Evolutionary conservation across 108 stramenopile species (phyloP).

Genomic region (Skeletonema menzelii): DNA sequence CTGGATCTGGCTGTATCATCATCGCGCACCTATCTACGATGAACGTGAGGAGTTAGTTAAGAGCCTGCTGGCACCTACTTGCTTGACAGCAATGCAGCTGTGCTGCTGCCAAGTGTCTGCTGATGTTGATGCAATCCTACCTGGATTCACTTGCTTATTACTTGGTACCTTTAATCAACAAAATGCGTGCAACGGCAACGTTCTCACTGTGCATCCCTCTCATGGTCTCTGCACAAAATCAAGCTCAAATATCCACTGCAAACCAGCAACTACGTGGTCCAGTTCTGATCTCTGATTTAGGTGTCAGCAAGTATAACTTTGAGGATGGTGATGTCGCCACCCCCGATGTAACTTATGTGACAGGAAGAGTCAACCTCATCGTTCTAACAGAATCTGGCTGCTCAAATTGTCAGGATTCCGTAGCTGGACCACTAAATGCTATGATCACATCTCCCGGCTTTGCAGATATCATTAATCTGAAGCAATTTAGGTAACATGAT

Average conservation of each 20-base stretch:
- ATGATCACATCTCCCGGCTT: background rate
- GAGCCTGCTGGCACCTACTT: too few species aligned
- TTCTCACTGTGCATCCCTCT: background rate
- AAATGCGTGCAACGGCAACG: background rate
- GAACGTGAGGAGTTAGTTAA: too few species aligned
- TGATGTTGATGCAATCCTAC: too few species aligned
- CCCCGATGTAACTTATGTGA: background rate
- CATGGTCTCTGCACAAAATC: background rate
- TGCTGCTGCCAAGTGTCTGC: too few species aligned
- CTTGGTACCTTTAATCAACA: too few species aligned
- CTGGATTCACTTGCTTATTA: too few species aligned
- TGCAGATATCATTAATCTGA: background rate
- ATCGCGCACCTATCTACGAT: too few species aligned
- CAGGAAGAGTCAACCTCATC: background rate
- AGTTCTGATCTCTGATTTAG: background rate
- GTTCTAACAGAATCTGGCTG: background rate
- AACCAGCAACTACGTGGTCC: background rate
- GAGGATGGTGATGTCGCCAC: background rate
- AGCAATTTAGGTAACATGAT: background rate
- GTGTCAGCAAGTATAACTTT: background rate
- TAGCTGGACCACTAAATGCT: background rate
- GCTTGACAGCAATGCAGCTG: too few species aligned
- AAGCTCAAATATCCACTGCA: background rate
- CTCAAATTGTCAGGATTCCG: background rate
- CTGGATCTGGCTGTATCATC: too few species aligned